Base-by-base conservation (phyloP, 306 rosid species). In the Argentina anserina region DNA sequence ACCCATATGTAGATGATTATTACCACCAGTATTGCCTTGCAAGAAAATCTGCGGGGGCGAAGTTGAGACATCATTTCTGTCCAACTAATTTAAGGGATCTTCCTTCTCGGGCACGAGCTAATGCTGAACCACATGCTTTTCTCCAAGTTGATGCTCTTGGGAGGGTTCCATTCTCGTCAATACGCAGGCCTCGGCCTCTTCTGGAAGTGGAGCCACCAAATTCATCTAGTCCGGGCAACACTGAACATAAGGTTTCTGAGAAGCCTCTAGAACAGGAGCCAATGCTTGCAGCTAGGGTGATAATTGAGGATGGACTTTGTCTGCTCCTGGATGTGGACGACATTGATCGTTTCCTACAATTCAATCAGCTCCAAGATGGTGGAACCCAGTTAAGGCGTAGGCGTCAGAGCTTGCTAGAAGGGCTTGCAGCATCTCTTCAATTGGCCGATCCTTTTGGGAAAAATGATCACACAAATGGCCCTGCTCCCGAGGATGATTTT, bases 91-190 rank as follows among this genome's bases (percentile, higher is more conserved):
- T 95, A 71, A 87, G 96, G 88, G 99, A 95, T 74, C 92, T 83
- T 70, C 96, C 99, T 65, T 73, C 86, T 55, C 87, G 81, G 52
- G 92, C 93, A 72, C 91, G 97, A 56, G 81, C 96, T 76, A 90
- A 81, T 80, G 12, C 74, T 45, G 99, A 95, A 72, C 97, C 96
- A 14, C 99, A 95, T 84, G 97, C 97, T 84, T 95, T 90, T 84
- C 99, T 95, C 76, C 99, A 95, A 79, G 97, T 95, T 69, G 99
- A 95, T 83, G 99, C 99, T 65, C 86, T 92, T 75, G 99, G 99
- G 72, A 90, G 99, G 81, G 94, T 95, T 82, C 97, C 97, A 5
- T 95, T 95, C 83, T 95, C 99, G 42, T 95, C 99, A 75, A 90
- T 95, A 79, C 97, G 96, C 60, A 87, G 99, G 84, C 99, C 99